Base-by-base conservation (phyloP, 108 stramenopile species). In the Skeletonema potamos region DNA sequence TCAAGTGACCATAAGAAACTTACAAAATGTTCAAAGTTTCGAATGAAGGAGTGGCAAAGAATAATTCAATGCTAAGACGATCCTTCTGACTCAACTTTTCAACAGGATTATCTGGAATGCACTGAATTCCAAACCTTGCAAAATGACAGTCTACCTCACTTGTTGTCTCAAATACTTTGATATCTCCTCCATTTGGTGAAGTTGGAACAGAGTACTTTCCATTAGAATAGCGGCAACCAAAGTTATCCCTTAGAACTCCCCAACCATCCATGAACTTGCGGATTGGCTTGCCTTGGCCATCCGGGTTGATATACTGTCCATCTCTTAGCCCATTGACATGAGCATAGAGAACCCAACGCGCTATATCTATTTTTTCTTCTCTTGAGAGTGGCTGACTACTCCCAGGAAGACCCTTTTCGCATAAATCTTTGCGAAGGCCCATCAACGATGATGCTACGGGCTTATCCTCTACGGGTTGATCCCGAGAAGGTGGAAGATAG, bases 21-120 rank as follows among this genome's bases (percentile, higher is more conserved):
- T 51, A 51, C 48, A 51, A 51, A 24, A 20, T 51, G 8, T 51
- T 51, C 48, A 51, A 22, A 20, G 22, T 20, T 24, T 51, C 22
- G 1, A 51, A 51, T 2, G 48, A 51, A 24, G 48, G 48, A 6
- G 22, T 51, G 22, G 48, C 20, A 51, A 51, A 51, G 48, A 22
- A 51, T 7, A 51, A 51, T 51, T 51, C 48, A 51, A 51, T 51
- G 48, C 48, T 51, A 51, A 51, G 48, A 51, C 48, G 48, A 51
- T 7, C 48, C 22, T 51, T 6, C 48, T 9, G 48, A 51, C 48
- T 51, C 48, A 51, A 51, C 6, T 9, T 24, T 22, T 51, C 22
- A 51, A 18, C 48, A 22, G 48, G 48, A 24, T 51, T 7, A 51
- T 51, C 6, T 51, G 48, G 48, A 7, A 51, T 51, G 48, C 48